Evolutionary conservation across 306 rosid species (phyloP), one percentile per base, ranked within the genome.

Genomic region (Rubus parviflorus): DNA sequence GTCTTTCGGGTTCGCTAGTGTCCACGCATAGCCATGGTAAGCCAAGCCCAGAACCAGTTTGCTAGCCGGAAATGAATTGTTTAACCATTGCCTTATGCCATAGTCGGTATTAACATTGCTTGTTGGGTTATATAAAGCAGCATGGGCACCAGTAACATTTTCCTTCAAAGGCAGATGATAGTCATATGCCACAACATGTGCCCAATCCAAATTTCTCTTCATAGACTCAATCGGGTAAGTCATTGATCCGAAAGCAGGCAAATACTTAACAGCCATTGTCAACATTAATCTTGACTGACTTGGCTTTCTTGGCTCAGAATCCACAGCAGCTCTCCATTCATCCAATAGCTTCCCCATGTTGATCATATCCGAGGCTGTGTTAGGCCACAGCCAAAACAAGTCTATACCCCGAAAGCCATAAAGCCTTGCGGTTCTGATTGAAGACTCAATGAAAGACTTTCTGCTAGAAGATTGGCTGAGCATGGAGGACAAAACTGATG

Each of bases 401-500:
- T 89, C 91, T 3, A 89, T 70, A 0, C 90, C 94, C 30, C 75
- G 71, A 20, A 87, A 87, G 75, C 84, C 85, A 76, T 82, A 76
- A 0, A 0, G 3, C 68, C 94, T 79, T 4, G 89, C 90, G 14
- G 58, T 41, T 11, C 51, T n/a, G 2, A 88, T 84, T 0, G 94
- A 86, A 40, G 92, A 88, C 12, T 86, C 88, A 3, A 90, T 83
- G 84, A 90, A 88, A 0, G 88, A 9, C 75, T 83, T 86, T 10
- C 94, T 71, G 10, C 47, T 25, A 0, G 60, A 53, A 64, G 82
- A 13, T 14, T 30, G 40, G 54, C 20, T 76, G 1, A 83, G 78
- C 88, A 88, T 90, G 0, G 30, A 1, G 30, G 92, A 42, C 3
- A 71, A 70, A 74, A 0, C 7, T 0, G 56, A 22, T 62, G 17